Conservation (phyloP, 2,329 filamentous ascomycete species). For the Colletotrichum liaoningense region DNA sequence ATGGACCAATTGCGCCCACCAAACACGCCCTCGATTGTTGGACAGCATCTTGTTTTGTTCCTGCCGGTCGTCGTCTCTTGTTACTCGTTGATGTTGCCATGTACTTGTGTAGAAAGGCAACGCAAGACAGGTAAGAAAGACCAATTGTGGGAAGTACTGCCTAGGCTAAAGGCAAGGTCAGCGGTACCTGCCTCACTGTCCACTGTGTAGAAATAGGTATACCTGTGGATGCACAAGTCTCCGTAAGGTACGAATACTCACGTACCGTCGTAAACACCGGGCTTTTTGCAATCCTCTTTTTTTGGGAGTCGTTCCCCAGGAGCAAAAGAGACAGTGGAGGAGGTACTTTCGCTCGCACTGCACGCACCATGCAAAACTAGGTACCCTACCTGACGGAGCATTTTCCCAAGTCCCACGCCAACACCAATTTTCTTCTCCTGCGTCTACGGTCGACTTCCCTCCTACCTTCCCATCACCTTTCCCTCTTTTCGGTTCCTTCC, state of each 20-base stretch:
- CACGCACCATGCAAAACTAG: background rate
- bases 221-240: background rate
- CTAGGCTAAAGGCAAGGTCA: background rate
- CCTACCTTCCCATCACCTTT: slow-evolving; percentile 43
- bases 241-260: background rate
- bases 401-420: slow-evolving; percentile 37
- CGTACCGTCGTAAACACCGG: background rate
- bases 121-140: background rate
- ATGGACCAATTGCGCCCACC: background rate
- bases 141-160: background rate
- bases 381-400: slow-evolving; percentile 25
- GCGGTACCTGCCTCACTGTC: background rate
- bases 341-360: slow-evolving; percentile 2
- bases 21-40: background rate
- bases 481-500: slow-evolving; percentile 36
- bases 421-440: slow-evolving; percentile 37
- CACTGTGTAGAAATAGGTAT: background rate
- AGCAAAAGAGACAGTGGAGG: background rate
- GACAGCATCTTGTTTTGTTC: background rate
- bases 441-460: slow-evolving; percentile 39
- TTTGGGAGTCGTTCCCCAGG: background rate
- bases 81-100: background rate
- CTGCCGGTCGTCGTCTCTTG: background rate
- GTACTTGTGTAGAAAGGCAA: background rate
- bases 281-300: background rate